phyloP scores from a whole-genome alignment of 2,329 filamentous ascomycete genomes.

The Arthrobotrys conoides region DNA sequence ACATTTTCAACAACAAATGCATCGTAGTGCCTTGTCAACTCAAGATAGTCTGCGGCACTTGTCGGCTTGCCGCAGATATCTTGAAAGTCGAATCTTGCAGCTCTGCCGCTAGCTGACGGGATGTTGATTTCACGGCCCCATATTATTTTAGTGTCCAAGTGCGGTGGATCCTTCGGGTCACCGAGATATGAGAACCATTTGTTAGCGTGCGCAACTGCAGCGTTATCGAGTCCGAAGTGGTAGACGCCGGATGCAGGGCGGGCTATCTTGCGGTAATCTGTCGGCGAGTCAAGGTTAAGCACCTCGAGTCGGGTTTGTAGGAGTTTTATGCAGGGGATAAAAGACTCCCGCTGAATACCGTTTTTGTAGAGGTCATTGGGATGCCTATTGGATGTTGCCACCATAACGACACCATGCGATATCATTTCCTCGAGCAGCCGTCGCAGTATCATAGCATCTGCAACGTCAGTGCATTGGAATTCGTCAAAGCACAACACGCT shows the following conservation, averaged over 20 bases:
- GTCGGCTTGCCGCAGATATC: slow-evolving; percentile 91
- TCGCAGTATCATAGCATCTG: slow-evolving; percentile 90
- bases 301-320: slow-evolving; percentile 87
- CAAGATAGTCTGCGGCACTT: slow-evolving; percentile 94
- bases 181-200: slow-evolving; percentile 97
- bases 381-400: slow-evolving; percentile 97
- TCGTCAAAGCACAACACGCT: slow-evolving; percentile 97
- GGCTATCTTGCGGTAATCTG: slow-evolving; percentile 97
- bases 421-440: slow-evolving; percentile 89
- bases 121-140: slow-evolving; percentile 94
- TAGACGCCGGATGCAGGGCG: slow-evolving; percentile 94
- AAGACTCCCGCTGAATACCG: slow-evolving; percentile 94
- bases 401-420: slow-evolving; percentile 95
- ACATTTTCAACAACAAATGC: slow-evolving; percentile 93
- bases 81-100: slow-evolving; percentile 91
- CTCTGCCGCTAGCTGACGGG: slow-evolving; percentile 86
- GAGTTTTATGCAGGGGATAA: slow-evolving; percentile 93
- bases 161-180: slow-evolving; percentile 83
- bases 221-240: slow-evolving; percentile 85
- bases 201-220: slow-evolving; percentile 84
- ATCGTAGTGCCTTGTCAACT: slow-evolving; percentile 89
- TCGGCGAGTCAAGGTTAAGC: slow-evolving; percentile 93
- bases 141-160: slow-evolving; percentile 82
- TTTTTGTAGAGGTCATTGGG: slow-evolving; percentile 98
- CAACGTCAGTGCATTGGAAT: slow-evolving; percentile 98